phyloP scores from a whole-genome alignment of 352 stramenopile species.

The Phytophthora melonis region DNA sequence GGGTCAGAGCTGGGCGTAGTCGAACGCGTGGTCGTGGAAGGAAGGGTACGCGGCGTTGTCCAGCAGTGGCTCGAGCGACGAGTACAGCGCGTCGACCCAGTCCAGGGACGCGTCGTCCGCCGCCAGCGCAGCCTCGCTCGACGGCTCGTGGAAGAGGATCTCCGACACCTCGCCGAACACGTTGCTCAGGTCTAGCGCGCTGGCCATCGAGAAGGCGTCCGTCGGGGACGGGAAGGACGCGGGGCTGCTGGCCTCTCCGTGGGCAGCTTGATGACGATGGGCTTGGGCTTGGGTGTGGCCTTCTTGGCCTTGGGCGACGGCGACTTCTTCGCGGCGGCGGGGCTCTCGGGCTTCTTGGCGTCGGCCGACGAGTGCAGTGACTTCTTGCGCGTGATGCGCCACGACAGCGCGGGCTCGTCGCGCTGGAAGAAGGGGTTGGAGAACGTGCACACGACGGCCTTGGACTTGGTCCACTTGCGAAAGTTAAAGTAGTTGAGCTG shows the following conservation, averaged over 20 bases:
- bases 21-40: conserved; percentile 42
- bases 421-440: conserved; percentile 74
- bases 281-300: background rate
- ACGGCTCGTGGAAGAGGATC: conserved; percentile 30
- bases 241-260: conserved; percentile 9
- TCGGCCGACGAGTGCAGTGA: conserved; percentile 28
- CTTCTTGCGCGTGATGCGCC: conserved; percentile 76
- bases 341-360: conserved; percentile 4
- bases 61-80: conserved; percentile 48
- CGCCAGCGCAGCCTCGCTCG: background rate
- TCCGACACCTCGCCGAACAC: conserved; percentile 42
- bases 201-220: conserved; percentile 38
- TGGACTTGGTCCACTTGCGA: conserved; percentile 90
- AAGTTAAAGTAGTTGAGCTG: conserved; percentile 97
- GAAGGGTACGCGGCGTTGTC: conserved; percentile 27
- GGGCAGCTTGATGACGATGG: conserved; percentile 54
- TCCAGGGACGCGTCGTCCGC: conserved; percentile 38
- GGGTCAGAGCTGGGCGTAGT: conserved; percentile 39
- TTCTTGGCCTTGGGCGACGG: conserved; percentile 21
- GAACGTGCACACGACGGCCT: conserved; percentile 79
- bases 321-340: background rate
- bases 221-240: conserved; percentile 53
- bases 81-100: conserved; percentile 66
- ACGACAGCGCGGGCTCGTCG: conserved; percentile 62
- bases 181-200: conserved; percentile 30